Conservation (phyloP, 2,329 filamentous ascomycete species). For the Sclerotinia trifoliorum region DNA sequence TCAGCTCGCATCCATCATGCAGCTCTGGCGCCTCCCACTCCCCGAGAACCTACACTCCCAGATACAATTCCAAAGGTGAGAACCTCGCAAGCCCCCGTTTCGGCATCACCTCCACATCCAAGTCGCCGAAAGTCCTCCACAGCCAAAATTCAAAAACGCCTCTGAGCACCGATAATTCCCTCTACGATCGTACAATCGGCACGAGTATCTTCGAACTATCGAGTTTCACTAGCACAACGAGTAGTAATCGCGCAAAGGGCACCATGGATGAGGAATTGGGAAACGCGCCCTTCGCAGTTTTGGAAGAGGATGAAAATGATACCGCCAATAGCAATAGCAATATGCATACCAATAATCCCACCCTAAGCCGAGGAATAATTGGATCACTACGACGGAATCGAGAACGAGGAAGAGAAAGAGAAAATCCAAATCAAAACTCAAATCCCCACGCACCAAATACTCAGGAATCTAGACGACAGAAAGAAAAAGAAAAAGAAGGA, state of each 20-base stretch:
- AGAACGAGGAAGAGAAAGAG: not conserved
- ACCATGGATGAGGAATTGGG: not conserved
- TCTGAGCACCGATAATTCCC: not conserved
- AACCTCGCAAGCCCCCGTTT: not conserved
- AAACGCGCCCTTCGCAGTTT: not conserved
- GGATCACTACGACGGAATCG: not conserved
- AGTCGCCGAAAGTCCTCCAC: not conserved
- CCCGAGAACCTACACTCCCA: not conserved
- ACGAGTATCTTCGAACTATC: conserved; percentile 5
- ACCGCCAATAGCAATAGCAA: too few relatives aligned
- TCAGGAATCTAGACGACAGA: not conserved
- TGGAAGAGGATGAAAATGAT: too few relatives aligned
- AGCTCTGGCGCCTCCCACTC: not conserved
- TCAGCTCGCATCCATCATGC: not conserved
- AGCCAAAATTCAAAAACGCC: not conserved
- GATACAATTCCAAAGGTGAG: not conserved
- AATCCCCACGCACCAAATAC: not conserved
- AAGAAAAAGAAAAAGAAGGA: not conserved
- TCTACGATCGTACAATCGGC: not conserved
- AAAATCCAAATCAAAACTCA: not conserved
- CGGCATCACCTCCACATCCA: not conserved
- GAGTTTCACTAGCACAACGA: not conserved
- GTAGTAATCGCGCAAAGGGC: not conserved
- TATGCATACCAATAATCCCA: not conserved
- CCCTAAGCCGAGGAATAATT: not conserved